These are phyloP conservation scores for Combretum micranthum DNA, from an alignment of 345 rosid species.

Conservation along the genomic window DNA sequence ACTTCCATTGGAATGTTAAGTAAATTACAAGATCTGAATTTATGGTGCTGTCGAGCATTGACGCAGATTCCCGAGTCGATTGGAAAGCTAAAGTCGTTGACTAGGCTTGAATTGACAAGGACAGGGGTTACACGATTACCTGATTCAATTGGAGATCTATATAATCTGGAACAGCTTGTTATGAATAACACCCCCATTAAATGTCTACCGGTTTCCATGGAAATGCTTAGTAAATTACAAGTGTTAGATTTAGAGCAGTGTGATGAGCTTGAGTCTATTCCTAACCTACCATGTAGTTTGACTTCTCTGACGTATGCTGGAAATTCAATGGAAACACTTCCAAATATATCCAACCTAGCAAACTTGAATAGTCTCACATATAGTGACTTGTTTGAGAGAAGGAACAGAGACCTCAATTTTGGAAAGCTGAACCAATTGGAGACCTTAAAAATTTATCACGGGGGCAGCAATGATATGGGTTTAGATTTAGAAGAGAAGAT, in stretches of 20 bases:
- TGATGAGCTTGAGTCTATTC: constrained; percentile 2
- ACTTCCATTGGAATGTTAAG: background rate
- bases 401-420: too few relatives aligned
- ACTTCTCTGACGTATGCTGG: background rate
- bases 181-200: background rate
- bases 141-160: background rate
- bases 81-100: constrained; percentile 8
- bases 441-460: too few relatives aligned
- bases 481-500: too few relatives aligned
- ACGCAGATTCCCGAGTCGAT: constrained; percentile 1
- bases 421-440: too few relatives aligned
- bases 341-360: background rate
- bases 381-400: too few relatives aligned
- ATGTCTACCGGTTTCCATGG: constrained; percentile 5
- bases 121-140: background rate
- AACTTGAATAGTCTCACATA: too few relatives aligned
- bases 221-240: constrained; percentile 1
- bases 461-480: too few relatives aligned
- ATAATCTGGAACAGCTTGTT: background rate
- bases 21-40: background rate
- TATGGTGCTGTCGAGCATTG: too few relatives aligned
- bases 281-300: constrained; percentile 8
- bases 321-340: background rate
- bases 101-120: background rate
- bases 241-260: background rate